phyloP scores from a whole-genome alignment of 768 basidiomycete genomes.

The Fibroporia radiculosa region DNA sequence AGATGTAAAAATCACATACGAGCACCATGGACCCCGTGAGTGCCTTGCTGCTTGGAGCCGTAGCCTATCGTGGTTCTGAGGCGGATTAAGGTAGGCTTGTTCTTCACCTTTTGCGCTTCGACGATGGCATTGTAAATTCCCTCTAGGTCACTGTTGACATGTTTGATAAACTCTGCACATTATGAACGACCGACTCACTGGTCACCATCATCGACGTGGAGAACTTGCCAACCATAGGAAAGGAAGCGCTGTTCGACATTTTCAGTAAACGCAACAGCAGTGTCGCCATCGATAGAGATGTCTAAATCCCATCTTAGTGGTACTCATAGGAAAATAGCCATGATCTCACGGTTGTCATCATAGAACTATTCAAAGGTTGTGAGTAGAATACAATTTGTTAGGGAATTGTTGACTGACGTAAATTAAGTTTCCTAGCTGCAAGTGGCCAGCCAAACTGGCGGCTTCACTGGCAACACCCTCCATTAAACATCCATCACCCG shows the following conservation, averaged over 20 bases:
- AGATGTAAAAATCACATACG: constrained; percentile 45
- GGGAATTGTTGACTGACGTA: constrained; percentile 47
- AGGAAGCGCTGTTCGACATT: constrained; percentile 84
- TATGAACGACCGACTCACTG: constrained; percentile 32
- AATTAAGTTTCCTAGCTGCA: constrained; percentile 89
- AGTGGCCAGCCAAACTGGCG: constrained; percentile 86
- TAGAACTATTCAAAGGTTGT: constrained; percentile 51
- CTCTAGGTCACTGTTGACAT: constrained; percentile 52
- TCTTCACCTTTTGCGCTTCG: constrained; percentile 65
- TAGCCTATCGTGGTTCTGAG: constrained; percentile 89
- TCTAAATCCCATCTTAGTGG: constrained; percentile 36
- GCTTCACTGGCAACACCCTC: constrained; percentile 95
- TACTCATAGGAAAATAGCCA: neutral
- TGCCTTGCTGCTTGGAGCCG: constrained; percentile 89
- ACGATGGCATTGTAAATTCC: constrained; percentile 74
- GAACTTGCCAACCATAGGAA: constrained; percentile 91
- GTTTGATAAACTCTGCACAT: neutral
- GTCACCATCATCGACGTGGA: constrained; percentile 77
- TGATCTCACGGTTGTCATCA: constrained; percentile 83
- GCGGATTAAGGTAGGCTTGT: constrained; percentile 82
- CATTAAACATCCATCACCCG: constrained; percentile 95
- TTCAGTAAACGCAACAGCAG: constrained; percentile 89
- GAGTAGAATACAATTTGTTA: constrained; percentile 1
- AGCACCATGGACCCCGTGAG: constrained; percentile 90
- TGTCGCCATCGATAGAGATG: constrained; percentile 95